A percentile compares a stretch with the other conserved stretches of the same genome.
Conservation (phyloP, 2,329 filamentous ascomycete genomes). For the Xylariaceae sp. region DNA sequence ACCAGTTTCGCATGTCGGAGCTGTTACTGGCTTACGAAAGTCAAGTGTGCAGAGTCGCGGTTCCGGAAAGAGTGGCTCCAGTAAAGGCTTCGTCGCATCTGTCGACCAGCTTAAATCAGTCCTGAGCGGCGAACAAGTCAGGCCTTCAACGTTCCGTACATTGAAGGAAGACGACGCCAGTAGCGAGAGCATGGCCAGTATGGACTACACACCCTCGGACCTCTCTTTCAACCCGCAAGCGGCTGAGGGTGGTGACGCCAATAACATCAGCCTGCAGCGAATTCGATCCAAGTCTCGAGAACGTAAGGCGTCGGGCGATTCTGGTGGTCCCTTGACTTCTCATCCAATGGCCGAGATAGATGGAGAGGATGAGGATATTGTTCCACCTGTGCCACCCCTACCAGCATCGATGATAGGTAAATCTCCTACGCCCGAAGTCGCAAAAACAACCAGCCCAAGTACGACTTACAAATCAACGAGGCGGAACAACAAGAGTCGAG, state of each 20-base stretch:
- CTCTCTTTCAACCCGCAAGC: constrained; percentile 51
- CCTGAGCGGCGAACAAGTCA: constrained; percentile 46
- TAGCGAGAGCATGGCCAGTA: constrained; percentile 67
- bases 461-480: constrained; percentile 25
- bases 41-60: constrained; percentile 48
- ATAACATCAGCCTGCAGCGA: constrained; percentile 8
- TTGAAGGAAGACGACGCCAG: constrained; percentile 43
- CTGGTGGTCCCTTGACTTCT: constrained; percentile 23
- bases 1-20: constrained; percentile 38
- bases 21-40: constrained; percentile 45
- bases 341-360: constrained; percentile 25
- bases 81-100: constrained; percentile 50
- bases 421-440: constrained; percentile 19
- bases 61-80: constrained; percentile 40
- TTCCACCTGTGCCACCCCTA: constrained; percentile 55
- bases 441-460: constrained; percentile 13
- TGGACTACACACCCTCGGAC: constrained; percentile 64
- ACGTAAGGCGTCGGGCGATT: constrained; percentile 22
- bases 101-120: constrained; percentile 62
- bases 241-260: constrained; percentile 23
- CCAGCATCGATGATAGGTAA: constrained; percentile 31
- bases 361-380: constrained; percentile 31
- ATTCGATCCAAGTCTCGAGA: constrained; percentile 24
- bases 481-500: constrained; percentile 24
- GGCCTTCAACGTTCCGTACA: constrained; percentile 34